These are phyloP conservation scores for Pleomassaria siparia DNA, from an alignment of 2,329 filamentous ascomycete genomes.

Conservation along the genomic window DNA sequence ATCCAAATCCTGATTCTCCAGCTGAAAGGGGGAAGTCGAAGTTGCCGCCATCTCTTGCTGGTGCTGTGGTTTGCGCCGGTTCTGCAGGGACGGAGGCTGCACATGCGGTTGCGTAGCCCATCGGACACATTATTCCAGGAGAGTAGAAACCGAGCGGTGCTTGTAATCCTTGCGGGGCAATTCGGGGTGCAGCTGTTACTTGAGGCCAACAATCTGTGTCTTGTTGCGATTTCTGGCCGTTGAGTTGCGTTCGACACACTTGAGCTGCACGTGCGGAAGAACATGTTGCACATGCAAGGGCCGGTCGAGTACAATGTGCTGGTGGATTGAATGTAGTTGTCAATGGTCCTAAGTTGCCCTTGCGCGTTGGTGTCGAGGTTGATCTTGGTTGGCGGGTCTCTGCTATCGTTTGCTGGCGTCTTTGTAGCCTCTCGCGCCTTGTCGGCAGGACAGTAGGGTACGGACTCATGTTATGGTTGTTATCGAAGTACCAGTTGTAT, in stretches of 20 bases:
- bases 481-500: not conserved
- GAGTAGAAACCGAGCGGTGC: conserved; percentile 23
- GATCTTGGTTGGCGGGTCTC: not conserved
- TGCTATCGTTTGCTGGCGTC: conserved; percentile 1
- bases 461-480: not conserved
- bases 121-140: conserved; percentile 20
- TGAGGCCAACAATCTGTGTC: conserved; percentile 20
- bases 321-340: conserved; percentile 21
- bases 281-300: conserved; percentile 15
- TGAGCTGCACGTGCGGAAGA: conserved; percentile 14
- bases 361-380: conserved; percentile 3
- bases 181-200: conserved; percentile 10
- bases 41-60: not conserved
- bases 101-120: conserved; percentile 19
- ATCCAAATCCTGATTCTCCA: conserved; percentile 24
- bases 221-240: conserved; percentile 11
- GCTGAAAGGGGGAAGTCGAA: conserved; percentile 21
- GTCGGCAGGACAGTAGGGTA: not conserved
- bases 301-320: conserved; percentile 14
- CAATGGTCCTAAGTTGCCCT: conserved; percentile 17
- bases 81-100: conserved; percentile 7
- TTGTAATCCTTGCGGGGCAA: not conserved
- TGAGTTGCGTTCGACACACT: conserved; percentile 10
- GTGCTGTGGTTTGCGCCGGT: not conserved
- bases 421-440: not conserved